Conservation (phyloP, 1,284 basidiomycete genomes). For the Sanghuangporus sanghuang region DNA sequence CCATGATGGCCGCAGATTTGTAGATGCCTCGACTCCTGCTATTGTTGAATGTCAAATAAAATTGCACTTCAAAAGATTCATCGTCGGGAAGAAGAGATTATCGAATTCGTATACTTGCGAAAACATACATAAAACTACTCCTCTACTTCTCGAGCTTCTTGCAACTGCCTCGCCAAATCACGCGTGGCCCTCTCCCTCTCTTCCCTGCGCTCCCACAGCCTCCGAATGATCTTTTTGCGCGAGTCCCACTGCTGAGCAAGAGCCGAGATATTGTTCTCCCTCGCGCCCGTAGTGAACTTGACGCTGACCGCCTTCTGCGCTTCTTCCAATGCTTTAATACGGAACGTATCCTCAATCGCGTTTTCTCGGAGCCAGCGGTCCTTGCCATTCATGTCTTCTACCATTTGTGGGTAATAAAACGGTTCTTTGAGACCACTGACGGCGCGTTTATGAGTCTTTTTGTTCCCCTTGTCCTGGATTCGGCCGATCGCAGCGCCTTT, state of each 20-base stretch:
- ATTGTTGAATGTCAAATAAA: background rate
- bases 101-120: background rate
- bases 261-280: slow-evolving; percentile 5
- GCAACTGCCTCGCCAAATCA: slow-evolving; percentile 9
- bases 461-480: slow-evolving; percentile 27
- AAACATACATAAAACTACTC: background rate
- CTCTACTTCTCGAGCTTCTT: background rate
- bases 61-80: background rate
- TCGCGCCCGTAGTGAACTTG: slow-evolving; percentile 9
- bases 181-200: slow-evolving; percentile 44
- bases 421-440: slow-evolving; percentile 85
- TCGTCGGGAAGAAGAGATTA: background rate
- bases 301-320: slow-evolving; percentile 29
- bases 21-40: no score
- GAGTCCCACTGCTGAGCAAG: slow-evolving; percentile 21
- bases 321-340: slow-evolving; percentile 37
- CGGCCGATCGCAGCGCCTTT: slow-evolving; percentile 20
- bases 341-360: slow-evolving; percentile 46
- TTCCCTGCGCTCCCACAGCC: slow-evolving; percentile 49
- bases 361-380: slow-evolving; percentile 36
- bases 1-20: no score
- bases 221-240: slow-evolving; percentile 40
- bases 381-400: slow-evolving; percentile 65
- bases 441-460: slow-evolving; percentile 78
- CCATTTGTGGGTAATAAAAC: slow-evolving; percentile 83